Evolutionary conservation across 2,329 filamentous ascomycete species (phyloP).

Genomic region (Fusarium penzigii): DNA sequence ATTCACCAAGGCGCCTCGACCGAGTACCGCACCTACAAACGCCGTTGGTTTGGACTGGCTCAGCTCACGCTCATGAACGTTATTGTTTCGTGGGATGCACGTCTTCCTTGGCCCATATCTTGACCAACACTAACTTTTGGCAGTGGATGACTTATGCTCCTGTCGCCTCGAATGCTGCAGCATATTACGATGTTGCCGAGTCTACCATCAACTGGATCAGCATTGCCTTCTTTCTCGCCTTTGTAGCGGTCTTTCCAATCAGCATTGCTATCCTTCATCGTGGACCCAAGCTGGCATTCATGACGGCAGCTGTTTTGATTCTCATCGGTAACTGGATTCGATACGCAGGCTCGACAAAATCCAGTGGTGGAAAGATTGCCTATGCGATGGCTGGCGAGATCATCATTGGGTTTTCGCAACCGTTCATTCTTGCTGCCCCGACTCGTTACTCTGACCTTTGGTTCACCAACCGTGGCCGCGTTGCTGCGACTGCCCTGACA

Average conservation of each 20-base stretch:
- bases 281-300: conserved; percentile 77
- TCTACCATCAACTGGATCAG: conserved; percentile 89
- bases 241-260: conserved; percentile 70
- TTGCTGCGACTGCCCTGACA: conserved; percentile 82
- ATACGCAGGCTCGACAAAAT: conserved; percentile 66
- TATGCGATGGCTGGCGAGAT: conserved; percentile 90
- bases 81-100: conserved; percentile 92
- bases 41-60: conserved; percentile 83
- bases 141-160: conserved; percentile 91
- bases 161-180: conserved; percentile 70
- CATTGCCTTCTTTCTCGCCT: conserved; percentile 84
- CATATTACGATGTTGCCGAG: conserved; percentile 75
- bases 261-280: conserved; percentile 77
- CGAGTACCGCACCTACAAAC: conserved; percentile 66
- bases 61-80: conserved; percentile 89
- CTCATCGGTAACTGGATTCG: conserved; percentile 90
- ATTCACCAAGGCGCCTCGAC: conserved; percentile 30
- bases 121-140: not conserved
- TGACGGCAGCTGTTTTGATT: conserved; percentile 70
- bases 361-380: conserved; percentile 65
- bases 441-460: conserved; percentile 91
- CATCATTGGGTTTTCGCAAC: conserved; percentile 84
- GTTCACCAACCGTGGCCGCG: conserved; percentile 84
- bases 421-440: conserved; percentile 87
- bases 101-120: conserved; percentile 38